Evolutionary conservation across 345 rosid species (phyloP).

Genomic region (Bruguiera gymnorhiza): DNA sequence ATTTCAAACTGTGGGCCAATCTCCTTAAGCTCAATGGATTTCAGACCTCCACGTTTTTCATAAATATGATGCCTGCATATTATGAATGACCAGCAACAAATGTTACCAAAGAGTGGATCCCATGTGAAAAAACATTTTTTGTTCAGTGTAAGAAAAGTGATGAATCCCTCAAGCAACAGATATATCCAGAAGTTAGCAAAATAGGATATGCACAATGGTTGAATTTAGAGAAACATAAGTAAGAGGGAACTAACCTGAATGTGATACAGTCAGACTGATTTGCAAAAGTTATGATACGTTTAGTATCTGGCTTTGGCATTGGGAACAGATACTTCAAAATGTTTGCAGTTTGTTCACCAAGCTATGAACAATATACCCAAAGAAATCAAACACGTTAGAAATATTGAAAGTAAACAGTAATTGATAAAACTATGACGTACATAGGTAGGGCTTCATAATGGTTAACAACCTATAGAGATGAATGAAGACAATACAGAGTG

Average conservation of each 20-base stretch:
- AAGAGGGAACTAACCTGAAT: constrained; percentile 61
- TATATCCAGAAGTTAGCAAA: no score
- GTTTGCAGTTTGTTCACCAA: constrained; percentile 73
- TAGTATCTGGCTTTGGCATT: constrained; percentile 72
- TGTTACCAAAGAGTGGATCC: not conserved
- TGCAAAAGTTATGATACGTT: constrained; percentile 77
- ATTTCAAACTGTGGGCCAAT: constrained; percentile 90
- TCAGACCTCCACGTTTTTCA: constrained; percentile 75
- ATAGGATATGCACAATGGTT: no score
- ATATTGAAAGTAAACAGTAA: not conserved
- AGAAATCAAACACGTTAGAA: not conserved
- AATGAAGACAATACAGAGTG: no score
- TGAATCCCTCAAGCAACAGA: not conserved
- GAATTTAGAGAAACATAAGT: no score
- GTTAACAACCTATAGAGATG: not conserved
- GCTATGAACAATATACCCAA: constrained; percentile 33
- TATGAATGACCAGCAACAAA: not conserved
- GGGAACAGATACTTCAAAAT: constrained; percentile 90
- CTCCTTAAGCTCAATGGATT: constrained; percentile 73
- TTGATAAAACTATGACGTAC: not conserved
- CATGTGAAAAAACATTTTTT: not conserved
- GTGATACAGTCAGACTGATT: constrained; percentile 76
- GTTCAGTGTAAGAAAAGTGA: not conserved
- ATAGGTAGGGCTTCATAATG: not conserved
- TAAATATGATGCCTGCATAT: constrained; percentile 68